These are phyloP conservation scores for Erigeron canadensis DNA, from an alignment of 129 eudicot species.

Conservation along the genomic window DNA sequence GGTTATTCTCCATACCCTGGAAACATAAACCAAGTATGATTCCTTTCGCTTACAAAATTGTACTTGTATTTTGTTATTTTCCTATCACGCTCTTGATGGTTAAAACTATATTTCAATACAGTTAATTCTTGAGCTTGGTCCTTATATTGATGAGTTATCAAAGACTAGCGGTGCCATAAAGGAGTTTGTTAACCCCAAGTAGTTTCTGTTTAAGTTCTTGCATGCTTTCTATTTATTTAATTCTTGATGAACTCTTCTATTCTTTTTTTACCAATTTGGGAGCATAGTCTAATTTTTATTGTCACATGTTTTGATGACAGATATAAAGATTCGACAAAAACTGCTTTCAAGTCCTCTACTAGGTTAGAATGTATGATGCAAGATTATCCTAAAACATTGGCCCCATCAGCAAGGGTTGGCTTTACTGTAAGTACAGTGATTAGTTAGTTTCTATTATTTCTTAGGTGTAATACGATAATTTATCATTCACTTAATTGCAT, in stretches of 20 bases:
- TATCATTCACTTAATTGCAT: background rate
- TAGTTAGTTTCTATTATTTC: background rate
- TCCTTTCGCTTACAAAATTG: background rate
- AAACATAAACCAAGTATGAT: slow-evolving; percentile 85
- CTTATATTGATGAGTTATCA: slow-evolving; percentile 84
- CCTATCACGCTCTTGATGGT: background rate
- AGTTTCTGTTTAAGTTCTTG: slow-evolving; percentile 12
- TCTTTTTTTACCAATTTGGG: background rate
- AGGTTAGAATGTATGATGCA: slow-evolving; percentile 99
- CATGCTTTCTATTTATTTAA: background rate
- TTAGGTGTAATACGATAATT: too few relatives aligned
- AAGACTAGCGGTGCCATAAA: slow-evolving; percentile 88
- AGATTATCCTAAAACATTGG: slow-evolving; percentile 93
- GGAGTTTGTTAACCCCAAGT: slow-evolving; percentile 99
- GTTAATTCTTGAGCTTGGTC: slow-evolving; percentile 84
- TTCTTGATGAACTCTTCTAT: background rate
- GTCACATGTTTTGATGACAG: slow-evolving; percentile 42
- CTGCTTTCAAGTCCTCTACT: slow-evolving; percentile 88
- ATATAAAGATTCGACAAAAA: slow-evolving; percentile 87
- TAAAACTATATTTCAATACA: slow-evolving; percentile 31
- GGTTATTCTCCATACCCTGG: slow-evolving; percentile 99
- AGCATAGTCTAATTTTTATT: background rate
- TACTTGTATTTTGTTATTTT: background rate
- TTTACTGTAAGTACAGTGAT: slow-evolving; percentile 71
- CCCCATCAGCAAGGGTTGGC: slow-evolving; percentile 96